Percentiles rank a stretch among this genome's conserved stretches.
Evolutionary conservation across 768 basidiomycete species (phyloP).

Genomic region (Leccinum subtestaceum): DNA sequence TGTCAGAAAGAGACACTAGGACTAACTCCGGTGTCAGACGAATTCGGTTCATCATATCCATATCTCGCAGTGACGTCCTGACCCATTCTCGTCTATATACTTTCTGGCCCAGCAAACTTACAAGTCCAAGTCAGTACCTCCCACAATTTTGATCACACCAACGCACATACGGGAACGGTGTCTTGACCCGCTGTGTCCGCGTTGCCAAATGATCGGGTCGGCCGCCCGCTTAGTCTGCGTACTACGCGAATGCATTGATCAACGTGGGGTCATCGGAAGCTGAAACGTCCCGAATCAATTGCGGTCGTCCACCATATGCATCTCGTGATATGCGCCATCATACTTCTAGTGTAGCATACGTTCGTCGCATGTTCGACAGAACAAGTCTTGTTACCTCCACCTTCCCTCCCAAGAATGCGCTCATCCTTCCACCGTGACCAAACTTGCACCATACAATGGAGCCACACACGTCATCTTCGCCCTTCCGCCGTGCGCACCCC

Average conservation of each 20-base stretch:
- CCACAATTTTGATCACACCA: slow-evolving; percentile 5
- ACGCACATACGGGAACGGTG: slow-evolving; percentile 6
- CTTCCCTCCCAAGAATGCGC: background rate
- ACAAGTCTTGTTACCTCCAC: slow-evolving; percentile 1
- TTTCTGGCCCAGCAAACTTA: background rate
- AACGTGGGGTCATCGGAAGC: slow-evolving; percentile 5
- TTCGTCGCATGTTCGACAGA: slow-evolving; percentile 17
- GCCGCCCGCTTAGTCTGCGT: background rate
- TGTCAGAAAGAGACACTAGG: background rate
- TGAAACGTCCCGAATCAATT: background rate
- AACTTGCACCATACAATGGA: background rate
- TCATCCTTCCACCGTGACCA: slow-evolving; percentile 11
- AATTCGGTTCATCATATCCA: background rate
- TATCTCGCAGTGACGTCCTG: slow-evolving; percentile 6
- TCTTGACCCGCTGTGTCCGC: slow-evolving; percentile 2
- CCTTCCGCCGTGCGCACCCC: slow-evolving; percentile 11
- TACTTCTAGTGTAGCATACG: slow-evolving; percentile 7
- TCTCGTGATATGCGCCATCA: background rate
- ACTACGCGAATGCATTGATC: slow-evolving; percentile 7
- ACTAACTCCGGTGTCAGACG: background rate
- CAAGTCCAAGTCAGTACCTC: background rate
- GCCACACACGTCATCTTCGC: slow-evolving; percentile 22
- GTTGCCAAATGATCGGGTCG: slow-evolving; percentile 8
- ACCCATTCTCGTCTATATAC: background rate
- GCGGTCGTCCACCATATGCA: background rate